Percentiles rank a stretch among this genome's conserved stretches.
Conservation (phyloP, 2,329 filamentous ascomycete genomes). For the Colletotrichum ledebouriae region DNA sequence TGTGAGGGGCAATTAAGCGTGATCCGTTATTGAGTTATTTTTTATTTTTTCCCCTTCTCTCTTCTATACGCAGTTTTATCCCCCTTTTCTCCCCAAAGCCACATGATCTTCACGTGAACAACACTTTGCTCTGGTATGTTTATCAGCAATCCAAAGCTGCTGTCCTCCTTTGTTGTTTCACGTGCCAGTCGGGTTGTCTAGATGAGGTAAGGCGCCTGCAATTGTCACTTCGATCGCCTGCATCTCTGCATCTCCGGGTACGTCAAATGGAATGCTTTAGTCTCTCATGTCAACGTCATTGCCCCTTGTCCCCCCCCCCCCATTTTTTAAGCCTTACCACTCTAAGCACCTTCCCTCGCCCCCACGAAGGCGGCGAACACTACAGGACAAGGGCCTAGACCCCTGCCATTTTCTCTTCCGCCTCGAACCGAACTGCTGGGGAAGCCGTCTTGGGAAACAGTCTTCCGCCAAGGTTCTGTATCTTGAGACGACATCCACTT, state of each 20-base stretch:
- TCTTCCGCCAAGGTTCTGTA: conserved; percentile 3
- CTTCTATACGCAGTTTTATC: not conserved
- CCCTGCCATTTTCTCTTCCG: not conserved
- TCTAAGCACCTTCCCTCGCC: not conserved
- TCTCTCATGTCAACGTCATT: conserved; percentile 42
- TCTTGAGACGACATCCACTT: conserved; percentile 14
- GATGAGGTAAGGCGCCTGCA: conserved; percentile 6
- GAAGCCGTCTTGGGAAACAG: not conserved
- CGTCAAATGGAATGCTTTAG: conserved; percentile 20
- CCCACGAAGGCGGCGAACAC: not conserved
- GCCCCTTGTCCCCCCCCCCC: not conserved
- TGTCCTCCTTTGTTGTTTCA: not conserved
- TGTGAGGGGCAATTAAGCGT: not conserved
- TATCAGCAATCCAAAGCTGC: not conserved
- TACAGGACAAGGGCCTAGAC: not conserved
- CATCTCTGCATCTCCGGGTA: not conserved
- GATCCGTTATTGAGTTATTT: not conserved
- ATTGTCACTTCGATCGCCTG: not conserved
- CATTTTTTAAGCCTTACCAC: conserved; percentile 23
- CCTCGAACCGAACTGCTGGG: conserved; percentile 3
- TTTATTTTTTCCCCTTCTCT: no score
- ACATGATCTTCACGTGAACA: not conserved
- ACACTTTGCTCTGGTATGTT: not conserved
- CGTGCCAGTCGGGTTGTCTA: conserved; percentile 13
- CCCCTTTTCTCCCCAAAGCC: not conserved